phyloP scores from a whole-genome alignment of 768 basidiomycete genomes.

The Serendipita vermifera region DNA sequence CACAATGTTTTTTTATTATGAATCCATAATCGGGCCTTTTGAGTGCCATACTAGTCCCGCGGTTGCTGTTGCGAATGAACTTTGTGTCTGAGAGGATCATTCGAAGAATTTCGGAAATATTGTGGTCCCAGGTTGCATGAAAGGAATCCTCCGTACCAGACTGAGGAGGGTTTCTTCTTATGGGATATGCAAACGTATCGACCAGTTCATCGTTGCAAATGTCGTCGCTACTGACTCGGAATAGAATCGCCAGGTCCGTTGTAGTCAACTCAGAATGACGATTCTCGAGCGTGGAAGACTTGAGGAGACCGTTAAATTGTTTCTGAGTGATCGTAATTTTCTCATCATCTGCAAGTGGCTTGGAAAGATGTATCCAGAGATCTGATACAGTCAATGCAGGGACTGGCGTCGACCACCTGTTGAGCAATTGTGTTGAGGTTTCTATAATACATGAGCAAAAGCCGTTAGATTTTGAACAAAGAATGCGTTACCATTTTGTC shows the following conservation, averaged over 20 bases:
- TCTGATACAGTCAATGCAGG: no score
- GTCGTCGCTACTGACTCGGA: background rate
- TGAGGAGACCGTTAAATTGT: background rate
- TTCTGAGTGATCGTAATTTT: background rate
- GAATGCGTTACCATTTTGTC: no score
- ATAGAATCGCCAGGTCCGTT: background rate
- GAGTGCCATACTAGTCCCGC: slow-evolving; percentile 15
- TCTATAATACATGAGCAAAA: no score
- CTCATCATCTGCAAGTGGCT: background rate
- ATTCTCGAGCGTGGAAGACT: background rate
- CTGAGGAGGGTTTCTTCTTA: background rate
- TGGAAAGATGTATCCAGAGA: no score
- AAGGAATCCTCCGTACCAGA: slow-evolving; percentile 15
- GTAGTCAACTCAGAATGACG: background rate
- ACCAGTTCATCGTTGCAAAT: background rate
- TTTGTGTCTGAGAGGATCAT: slow-evolving; percentile 16
- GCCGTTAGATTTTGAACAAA: no score
- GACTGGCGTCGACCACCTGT: no score
- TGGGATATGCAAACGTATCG: background rate
- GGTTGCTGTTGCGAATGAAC: slow-evolving; percentile 17
- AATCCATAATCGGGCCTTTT: slow-evolving; percentile 19
- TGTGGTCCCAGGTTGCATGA: slow-evolving; percentile 19
- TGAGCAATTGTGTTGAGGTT: no score
- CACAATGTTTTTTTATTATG: slow-evolving; percentile 16
- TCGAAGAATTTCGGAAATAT: slow-evolving; percentile 18